Conservation (phyloP, 768 basidiomycete genomes). For the Lyophyllum semitale region DNA sequence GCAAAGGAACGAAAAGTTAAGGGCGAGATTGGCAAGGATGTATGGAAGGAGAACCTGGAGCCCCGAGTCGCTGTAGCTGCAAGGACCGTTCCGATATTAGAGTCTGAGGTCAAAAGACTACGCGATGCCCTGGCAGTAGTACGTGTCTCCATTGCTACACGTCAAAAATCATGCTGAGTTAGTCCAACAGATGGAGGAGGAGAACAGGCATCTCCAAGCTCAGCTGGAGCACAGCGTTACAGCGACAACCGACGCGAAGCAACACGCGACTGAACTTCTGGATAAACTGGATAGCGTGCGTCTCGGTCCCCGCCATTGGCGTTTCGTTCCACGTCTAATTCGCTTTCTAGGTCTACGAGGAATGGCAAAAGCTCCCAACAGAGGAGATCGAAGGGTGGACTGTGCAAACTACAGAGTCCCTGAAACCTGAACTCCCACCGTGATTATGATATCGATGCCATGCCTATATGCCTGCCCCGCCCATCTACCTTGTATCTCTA, state of each 20-base stretch:
- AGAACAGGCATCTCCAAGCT: constrained; percentile 50
- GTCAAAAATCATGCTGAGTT: background rate
- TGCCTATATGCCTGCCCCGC: background rate
- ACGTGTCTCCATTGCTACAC: constrained; percentile 6
- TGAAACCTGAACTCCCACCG: constrained; percentile 32
- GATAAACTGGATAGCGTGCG: constrained; percentile 57
- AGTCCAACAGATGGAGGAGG: constrained; percentile 53
- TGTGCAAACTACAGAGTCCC: constrained; percentile 45
- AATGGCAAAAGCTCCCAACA: constrained; percentile 57
- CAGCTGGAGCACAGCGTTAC: constrained; percentile 51
- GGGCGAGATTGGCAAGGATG: constrained; percentile 49
- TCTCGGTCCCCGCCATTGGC: background rate
- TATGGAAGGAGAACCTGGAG: constrained; percentile 66
- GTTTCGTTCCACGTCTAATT: constrained; percentile 2
- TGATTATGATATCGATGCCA: constrained; percentile 5
- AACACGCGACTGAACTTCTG: constrained; percentile 46
- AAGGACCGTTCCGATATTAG: constrained; percentile 61
- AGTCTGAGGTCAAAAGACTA: constrained; percentile 40
- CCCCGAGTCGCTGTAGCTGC: constrained; percentile 66
- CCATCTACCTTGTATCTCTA: background rate
- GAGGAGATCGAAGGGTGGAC: constrained; percentile 68
- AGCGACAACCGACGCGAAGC: constrained; percentile 47
- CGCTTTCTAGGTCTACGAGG: constrained; percentile 40
- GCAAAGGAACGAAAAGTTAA: constrained; percentile 59
- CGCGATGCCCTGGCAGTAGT: constrained; percentile 41